These are phyloP conservation scores for Lagerstroemia speciosa DNA, from an alignment of 345 rosid genomes.

Conservation along the genomic window DNA sequence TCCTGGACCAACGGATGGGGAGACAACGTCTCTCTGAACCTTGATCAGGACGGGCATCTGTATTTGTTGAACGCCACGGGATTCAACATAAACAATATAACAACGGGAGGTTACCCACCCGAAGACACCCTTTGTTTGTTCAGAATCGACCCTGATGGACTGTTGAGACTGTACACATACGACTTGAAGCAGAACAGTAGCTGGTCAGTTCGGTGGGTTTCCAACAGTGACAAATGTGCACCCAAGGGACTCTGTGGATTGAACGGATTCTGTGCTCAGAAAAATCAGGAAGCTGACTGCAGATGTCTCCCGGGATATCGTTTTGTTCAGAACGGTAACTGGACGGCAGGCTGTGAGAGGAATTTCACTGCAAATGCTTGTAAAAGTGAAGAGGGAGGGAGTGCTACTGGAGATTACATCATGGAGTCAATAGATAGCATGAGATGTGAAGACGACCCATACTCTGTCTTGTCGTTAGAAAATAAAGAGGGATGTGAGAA, in stretches of 20 bases:
- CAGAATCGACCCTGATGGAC: conserved; percentile 16
- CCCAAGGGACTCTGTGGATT: conserved; percentile 14
- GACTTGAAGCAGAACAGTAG: conserved; percentile 4
- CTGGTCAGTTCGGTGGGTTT: not conserved
- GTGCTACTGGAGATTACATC: not conserved
- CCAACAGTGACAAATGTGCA: not conserved
- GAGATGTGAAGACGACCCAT: conserved; percentile 10
- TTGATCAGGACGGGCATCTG: conserved; percentile 16
- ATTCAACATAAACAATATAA: not conserved
- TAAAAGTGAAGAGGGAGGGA: not conserved
- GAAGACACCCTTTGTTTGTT: not conserved
- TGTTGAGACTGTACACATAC: conserved; percentile 14
- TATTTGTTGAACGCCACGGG: conserved; percentile 7
- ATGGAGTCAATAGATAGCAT: conserved; percentile 7
- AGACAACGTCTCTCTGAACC: conserved; percentile 12
- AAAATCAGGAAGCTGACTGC: not conserved
- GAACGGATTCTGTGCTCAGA: conserved; percentile 1
- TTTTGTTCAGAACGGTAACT: not conserved
- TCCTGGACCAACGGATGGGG: not conserved
- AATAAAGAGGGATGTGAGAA: conserved; percentile 9
- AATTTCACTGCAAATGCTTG: conserved; percentile 9
- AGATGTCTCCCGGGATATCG: conserved; percentile 14
- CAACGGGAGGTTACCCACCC: not conserved
- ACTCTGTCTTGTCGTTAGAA: not conserved
- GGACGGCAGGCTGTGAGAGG: conserved; percentile 19